Evolutionary conservation across 2,329 filamentous ascomycete genomes (phyloP).

Genomic region (Stagonosporopsis rhizophila): DNA sequence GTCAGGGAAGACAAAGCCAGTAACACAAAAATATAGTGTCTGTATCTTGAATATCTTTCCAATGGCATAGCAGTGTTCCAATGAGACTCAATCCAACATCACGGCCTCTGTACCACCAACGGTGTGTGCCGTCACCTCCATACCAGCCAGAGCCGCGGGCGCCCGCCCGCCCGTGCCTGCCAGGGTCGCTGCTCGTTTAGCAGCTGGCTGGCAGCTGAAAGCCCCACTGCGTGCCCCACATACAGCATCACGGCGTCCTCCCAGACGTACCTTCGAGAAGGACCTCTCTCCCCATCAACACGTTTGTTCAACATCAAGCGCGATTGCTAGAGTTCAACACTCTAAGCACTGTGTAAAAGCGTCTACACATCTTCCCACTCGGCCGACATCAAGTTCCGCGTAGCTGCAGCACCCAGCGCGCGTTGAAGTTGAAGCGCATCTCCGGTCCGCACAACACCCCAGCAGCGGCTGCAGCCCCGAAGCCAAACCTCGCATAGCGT

Average conservation of each 20-base stretch:
- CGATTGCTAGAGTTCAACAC: conserved; percentile 46
- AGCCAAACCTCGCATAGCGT: conserved; percentile 39
- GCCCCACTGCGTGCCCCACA: conserved; percentile 12
- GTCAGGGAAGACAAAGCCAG: neutral
- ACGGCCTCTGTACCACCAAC: neutral
- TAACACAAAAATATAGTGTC: neutral
- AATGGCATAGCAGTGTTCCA: neutral
- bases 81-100: neutral
- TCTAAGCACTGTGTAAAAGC: conserved; percentile 28
- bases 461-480: conserved; percentile 30
- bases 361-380: too few relatives aligned
- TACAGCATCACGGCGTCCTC: conserved; percentile 7
- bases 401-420: conserved; percentile 10
- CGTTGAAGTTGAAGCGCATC: conserved; percentile 13
- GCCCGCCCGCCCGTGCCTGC: too few relatives aligned
- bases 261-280: conserved; percentile 11
- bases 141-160: neutral
- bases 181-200: neutral
- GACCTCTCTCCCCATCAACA: conserved; percentile 13
- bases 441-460: conserved; percentile 26
- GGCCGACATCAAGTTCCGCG: neutral
- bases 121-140: neutral
- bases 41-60: neutral
- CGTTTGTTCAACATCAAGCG: conserved; percentile 35
- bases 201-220: neutral